Percentiles rank a stretch among this genome's conserved stretches.
Evolutionary conservation across 352 stramenopile species (phyloP).

Genomic region (Labyrinthula sp.): DNA sequence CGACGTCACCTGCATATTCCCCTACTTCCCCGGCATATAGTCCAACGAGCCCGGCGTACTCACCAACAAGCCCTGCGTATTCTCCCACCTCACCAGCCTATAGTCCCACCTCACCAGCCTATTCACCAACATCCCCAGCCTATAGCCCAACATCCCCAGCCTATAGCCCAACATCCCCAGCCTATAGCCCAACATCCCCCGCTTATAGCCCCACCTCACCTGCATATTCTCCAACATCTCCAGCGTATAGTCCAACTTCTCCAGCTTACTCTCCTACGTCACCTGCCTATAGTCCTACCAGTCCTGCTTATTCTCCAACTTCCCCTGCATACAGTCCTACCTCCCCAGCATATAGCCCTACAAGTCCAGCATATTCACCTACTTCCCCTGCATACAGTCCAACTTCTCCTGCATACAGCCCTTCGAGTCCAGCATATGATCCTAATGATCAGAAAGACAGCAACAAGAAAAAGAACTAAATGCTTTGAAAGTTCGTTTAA

Average conservation of each 20-base stretch:
- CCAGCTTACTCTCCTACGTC: too few species aligned
- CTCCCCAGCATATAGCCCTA: constrained; percentile 60
- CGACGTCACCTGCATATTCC: constrained; percentile 50
- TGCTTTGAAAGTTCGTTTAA: too few species aligned
- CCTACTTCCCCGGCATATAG: constrained; percentile 40
- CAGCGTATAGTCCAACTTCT: too few species aligned
- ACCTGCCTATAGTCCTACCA: too few species aligned
- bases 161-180: constrained; percentile 42
- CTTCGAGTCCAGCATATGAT: constrained; percentile 42
- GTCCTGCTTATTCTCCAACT: too few species aligned
- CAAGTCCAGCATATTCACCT: constrained; percentile 51
- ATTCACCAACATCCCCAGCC: constrained; percentile 43
- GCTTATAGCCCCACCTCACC: too few species aligned
- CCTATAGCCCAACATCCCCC: constrained; percentile 42
- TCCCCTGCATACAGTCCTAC: constrained; percentile 49
- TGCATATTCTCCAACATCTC: too few species aligned
- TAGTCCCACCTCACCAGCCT: constrained; percentile 54
- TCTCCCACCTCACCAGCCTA: constrained; percentile 66
- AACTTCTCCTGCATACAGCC: constrained; percentile 44
- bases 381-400: constrained; percentile 51
- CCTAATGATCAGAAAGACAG: constrained; percentile 39
- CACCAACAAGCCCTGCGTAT: constrained; percentile 45
- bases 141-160: constrained; percentile 51
- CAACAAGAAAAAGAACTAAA: too few species aligned
- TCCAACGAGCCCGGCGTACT: constrained; percentile 54